Base-by-base conservation (phyloP, 140 eudicot species). In the Cichorium intybus region DNA sequence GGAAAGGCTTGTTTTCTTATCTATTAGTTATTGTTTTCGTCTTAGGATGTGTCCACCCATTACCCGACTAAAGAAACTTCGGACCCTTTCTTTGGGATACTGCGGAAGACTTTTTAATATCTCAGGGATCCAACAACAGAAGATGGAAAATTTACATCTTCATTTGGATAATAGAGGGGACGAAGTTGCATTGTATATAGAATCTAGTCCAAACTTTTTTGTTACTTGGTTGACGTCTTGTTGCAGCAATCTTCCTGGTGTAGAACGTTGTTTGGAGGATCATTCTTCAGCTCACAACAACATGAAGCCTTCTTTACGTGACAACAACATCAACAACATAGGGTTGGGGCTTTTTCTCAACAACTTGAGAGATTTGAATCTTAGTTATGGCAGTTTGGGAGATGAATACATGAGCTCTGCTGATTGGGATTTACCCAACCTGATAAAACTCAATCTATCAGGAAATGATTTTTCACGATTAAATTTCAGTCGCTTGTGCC, bases 1-100 rank as follows among this genome's bases (percentile, higher is more conserved):
- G n/a, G n/a, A n/a, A n/a, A n/a, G n/a, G 6, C 67, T 74, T 31
- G 24, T 48, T 55, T 34, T n/a, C 35, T 4, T 57, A 1, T 16
- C n/a, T 12, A 31, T 75, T 33, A 8, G 3, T 3, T 1, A 0
- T 2, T 73, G 78, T 54, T 4, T 0, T 8, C 31, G 17, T 4
- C 66, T 73, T 14, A 28, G 62, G 11, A 31, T n/a, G 26, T 48
- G 62, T 24, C 70, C 77, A 12, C 23, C 67, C 34, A 61, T 61
- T 12, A 6, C 31, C 5, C 5, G 31, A 27, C 31, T 27, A 27
- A 27, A 27, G 31, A 27, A 27, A 27, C 31, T 27, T 6, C 31
- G 5, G 31, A 27, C 5, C 31, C 31, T 27, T 27, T 4, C 4
- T 4, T 27, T 27, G 5, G 4, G 5, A 4, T 4, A 27, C 5